These are phyloP conservation scores for Gaultheria prostrata DNA, from an alignment of 148 eudicot species.

Conservation along the genomic window DNA sequence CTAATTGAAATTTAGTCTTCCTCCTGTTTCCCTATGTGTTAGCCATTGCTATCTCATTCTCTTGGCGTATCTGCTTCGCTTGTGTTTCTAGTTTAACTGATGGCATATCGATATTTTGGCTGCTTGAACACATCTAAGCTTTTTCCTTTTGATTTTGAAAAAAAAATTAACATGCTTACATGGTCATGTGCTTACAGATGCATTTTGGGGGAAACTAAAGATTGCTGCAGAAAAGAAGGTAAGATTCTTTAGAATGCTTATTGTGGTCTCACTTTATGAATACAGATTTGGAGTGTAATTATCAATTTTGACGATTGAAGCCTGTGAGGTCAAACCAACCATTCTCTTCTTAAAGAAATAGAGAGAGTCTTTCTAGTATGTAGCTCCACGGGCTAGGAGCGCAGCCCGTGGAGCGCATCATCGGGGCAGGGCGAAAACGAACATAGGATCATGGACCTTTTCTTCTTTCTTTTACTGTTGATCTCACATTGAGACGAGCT, in stretches of 20 bases:
- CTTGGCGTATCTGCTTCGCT: not conserved
- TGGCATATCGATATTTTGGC: not conserved
- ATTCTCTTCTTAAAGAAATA: too few relatives aligned
- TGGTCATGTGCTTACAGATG: slow-evolving; percentile 32
- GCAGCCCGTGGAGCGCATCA: too few relatives aligned
- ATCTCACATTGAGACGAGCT: too few relatives aligned
- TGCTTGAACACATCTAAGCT: slow-evolving; percentile 3
- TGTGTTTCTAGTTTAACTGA: not conserved
- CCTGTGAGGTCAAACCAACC: not conserved
- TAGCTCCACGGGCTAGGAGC: too few relatives aligned
- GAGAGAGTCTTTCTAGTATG: too few relatives aligned
- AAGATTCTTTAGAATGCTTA: not conserved
- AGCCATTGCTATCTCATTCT: not conserved
- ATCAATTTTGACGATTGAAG: not conserved
- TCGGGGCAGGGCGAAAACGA: too few relatives aligned
- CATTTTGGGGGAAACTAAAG: slow-evolving; percentile 47
- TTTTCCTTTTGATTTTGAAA: not conserved
- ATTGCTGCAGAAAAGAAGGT: slow-evolving; percentile 49
- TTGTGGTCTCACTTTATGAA: not conserved
- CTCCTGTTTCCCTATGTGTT: not conserved
- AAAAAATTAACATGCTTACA: not conserved
- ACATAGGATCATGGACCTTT: too few relatives aligned
- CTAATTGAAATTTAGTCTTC: not conserved
- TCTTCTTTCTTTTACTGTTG: too few relatives aligned
- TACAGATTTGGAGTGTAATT: not conserved